A percentile compares a stretch with the other conserved stretches of the same genome.
These are phyloP conservation scores for Botryotinia calthae DNA, from an alignment of 2,329 filamentous ascomycete genomes.

Conservation along the genomic window DNA sequence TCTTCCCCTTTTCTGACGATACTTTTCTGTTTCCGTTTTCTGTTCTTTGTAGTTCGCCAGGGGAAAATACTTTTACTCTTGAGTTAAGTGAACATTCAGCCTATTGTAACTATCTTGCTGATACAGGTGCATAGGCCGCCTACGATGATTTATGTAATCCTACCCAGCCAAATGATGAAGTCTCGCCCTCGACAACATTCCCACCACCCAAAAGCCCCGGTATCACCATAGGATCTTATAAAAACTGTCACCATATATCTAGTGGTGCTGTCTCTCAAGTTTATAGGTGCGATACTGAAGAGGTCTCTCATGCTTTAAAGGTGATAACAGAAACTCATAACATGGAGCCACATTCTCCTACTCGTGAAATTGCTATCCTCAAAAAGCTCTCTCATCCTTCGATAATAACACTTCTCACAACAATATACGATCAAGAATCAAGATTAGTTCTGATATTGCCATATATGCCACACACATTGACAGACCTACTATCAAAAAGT, in stretches of 20 bases:
- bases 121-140: constrained; percentile 42
- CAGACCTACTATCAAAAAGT: constrained; percentile 58
- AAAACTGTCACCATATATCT: constrained; percentile 53
- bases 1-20: background rate
- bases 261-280: constrained; percentile 79
- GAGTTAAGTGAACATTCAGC: background rate
- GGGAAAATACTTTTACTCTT: background rate
- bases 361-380: constrained; percentile 76
- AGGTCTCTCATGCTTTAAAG: constrained; percentile 63
- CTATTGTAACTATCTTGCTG: background rate
- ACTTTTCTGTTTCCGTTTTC: background rate
- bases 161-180: constrained; percentile 27
- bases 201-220: constrained; percentile 38
- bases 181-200: constrained; percentile 25
- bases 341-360: constrained; percentile 77
- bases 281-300: constrained; percentile 59
- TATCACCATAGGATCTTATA: constrained; percentile 53
- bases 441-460: constrained; percentile 81
- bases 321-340: constrained; percentile 73
- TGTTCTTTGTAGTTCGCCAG: background rate
- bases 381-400: constrained; percentile 53
- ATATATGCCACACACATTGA: constrained; percentile 72
- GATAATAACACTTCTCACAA: constrained; percentile 68
- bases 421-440: constrained; percentile 68
- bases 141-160: constrained; percentile 48